Conservation (phyloP, 129 eudicot species). For the Kitagawia praeruptora region DNA sequence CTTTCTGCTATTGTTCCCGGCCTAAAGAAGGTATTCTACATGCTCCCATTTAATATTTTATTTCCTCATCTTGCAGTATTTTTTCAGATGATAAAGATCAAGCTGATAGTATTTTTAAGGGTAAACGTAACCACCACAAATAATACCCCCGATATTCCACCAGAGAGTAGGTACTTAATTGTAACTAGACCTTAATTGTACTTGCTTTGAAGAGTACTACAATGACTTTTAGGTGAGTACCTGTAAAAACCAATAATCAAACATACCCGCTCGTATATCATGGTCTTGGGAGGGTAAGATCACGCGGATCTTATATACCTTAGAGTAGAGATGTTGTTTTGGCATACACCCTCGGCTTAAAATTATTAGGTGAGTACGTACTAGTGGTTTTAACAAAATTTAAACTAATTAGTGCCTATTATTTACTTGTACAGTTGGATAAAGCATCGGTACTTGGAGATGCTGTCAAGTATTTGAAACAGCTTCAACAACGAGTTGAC, state of each 20-base stretch:
- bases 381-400: too few relatives aligned
- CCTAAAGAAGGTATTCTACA: conserved; percentile 51
- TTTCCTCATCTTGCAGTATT: neutral
- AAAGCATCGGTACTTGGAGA: conserved; percentile 78
- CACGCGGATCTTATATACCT: too few relatives aligned
- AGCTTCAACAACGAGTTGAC: conserved; percentile 52
- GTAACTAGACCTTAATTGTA: neutral
- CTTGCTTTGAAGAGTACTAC: neutral
- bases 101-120: neutral
- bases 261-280: too few relatives aligned
- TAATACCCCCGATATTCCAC: too few relatives aligned
- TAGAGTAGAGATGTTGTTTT: too few relatives aligned
- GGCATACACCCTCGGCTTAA: too few relatives aligned
- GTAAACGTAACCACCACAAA: too few relatives aligned
- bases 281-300: too few relatives aligned
- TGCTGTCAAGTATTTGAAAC: conserved; percentile 64
- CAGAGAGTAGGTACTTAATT: too few relatives aligned
- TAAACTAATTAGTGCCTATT: neutral
- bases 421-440: conserved; percentile 38
- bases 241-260: too few relatives aligned
- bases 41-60: neutral
- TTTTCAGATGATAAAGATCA: neutral
- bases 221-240: too few relatives aligned
- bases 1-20: conserved; percentile 56
- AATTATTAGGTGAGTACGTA: too few relatives aligned